These are phyloP conservation scores for Pseudogymnoascus sp. DNA, from an alignment of 2,329 filamentous ascomycete species.

Conservation along the genomic window DNA sequence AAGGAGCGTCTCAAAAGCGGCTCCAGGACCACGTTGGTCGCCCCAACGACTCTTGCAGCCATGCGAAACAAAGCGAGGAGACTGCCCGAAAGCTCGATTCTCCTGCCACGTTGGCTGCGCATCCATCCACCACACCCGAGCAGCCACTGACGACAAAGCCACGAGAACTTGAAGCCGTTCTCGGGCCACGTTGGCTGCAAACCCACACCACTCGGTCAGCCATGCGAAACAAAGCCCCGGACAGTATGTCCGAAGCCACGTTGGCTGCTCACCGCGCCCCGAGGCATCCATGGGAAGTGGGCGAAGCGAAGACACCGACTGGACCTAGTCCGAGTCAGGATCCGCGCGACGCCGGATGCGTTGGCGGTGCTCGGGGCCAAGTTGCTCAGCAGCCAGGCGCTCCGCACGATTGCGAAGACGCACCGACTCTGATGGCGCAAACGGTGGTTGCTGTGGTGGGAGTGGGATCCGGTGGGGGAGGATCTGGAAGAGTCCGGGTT, in stretches of 20 bases:
- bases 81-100: background rate
- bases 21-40: background rate
- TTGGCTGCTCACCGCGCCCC: background rate
- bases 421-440: background rate
- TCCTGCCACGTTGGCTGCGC: background rate
- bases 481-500: constrained; percentile 3
- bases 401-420: background rate
- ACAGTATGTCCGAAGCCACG: background rate
- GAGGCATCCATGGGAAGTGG: background rate
- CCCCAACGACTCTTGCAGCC: background rate
- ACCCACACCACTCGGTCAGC: background rate
- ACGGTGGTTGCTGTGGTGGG: background rate
- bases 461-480: background rate
- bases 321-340: background rate
- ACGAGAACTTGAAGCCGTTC: background rate
- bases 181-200: background rate
- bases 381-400: background rate
- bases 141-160: background rate
- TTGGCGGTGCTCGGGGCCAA: background rate
- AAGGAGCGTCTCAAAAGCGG: background rate
- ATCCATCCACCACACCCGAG: background rate
- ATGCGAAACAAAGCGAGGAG: background rate
- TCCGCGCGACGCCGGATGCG: background rate
- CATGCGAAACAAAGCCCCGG: background rate
- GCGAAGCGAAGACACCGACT: background rate